These are phyloP conservation scores for Fusarium begoniae DNA, from an alignment of 2,329 filamentous ascomycete species.

Conservation along the genomic window DNA sequence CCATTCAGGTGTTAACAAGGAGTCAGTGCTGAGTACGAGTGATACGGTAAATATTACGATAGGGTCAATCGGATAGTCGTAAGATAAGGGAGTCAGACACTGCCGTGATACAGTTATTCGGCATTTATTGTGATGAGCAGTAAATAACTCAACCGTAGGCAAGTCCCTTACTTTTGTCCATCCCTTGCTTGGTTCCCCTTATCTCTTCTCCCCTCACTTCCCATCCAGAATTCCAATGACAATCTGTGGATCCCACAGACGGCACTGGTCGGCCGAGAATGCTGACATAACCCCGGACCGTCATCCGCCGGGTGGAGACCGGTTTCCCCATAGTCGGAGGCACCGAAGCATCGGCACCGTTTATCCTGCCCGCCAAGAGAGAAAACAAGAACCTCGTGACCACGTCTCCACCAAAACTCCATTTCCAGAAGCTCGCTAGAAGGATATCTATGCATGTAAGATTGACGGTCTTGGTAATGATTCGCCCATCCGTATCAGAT, in stretches of 20 bases:
- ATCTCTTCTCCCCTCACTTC: background rate
- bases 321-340: conserved; percentile 22
- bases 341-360: conserved; percentile 19
- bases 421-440: conserved; percentile 34
- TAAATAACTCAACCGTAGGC: background rate
- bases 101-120: background rate
- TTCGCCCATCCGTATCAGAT: conserved; percentile 17
- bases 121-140: background rate
- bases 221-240: conserved; percentile 18
- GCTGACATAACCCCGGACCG: conserved; percentile 13
- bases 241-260: conserved; percentile 22
- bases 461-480: conserved; percentile 6
- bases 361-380: conserved; percentile 21
- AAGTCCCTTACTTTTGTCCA: background rate
- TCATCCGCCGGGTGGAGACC: conserved; percentile 4
- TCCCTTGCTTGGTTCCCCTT: background rate
- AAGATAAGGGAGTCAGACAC: background rate
- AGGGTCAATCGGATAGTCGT: background rate
- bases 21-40: background rate
- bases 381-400: background rate
- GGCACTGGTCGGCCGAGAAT: conserved; percentile 34
- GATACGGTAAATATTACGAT: background rate
- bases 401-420: conserved; percentile 7
- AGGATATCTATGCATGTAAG: conserved; percentile 10
- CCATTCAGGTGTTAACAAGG: conserved; percentile 11